Base-by-base conservation (phyloP, 129 eudicot genomes). In the Chrysanthemum seticuspe region DNA sequence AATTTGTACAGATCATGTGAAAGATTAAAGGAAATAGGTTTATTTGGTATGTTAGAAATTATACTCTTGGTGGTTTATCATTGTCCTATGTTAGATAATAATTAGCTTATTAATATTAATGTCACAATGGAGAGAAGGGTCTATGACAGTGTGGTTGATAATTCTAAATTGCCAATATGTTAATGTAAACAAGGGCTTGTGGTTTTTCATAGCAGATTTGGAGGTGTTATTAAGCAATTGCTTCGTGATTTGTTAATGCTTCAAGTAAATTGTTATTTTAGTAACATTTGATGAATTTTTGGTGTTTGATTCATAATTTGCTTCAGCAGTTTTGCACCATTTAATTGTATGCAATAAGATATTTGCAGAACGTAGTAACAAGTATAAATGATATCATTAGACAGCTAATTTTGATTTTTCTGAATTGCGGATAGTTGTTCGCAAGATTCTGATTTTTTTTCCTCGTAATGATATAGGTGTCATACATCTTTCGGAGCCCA, bases 401-500 rank as follows among this genome's bases (percentile, higher is more conserved):
- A 31, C 2, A 55, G 10, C 9, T 34, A 11, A 29, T 23, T 10
- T 54, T 18, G 64, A 12, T 11, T 56, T 18, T 58, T 34, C 48
- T 1, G 18, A 27, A 71, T 1, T 6, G 29, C 13, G 40, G 34
- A 49, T 9, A 45, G 6, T 36, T 70, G 13, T 10, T 69, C 19
- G 25, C 57, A 70, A 21, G 71, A 50, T 63, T 21, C 12, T 71
- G 77, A 0, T 6, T 40, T 18, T 64, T 23, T 1, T 9, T n/a
- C 27, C 10, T 57, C 67, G 45, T 58, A 29, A 27, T 72, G 65
- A 70, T 82, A 49, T 84, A 94, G 98, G 99, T 90, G 78, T 94
- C 99, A 31, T 94, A 94, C 74, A 15, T 88, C 51, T 94, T 94
- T 85, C 85, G 86, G 77, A 72, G 81, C 36, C 99, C 97, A 56